Evolutionary conservation across 2,329 filamentous ascomycete species (phyloP).

Genomic region (Ophiostoma triangulosporum): DNA sequence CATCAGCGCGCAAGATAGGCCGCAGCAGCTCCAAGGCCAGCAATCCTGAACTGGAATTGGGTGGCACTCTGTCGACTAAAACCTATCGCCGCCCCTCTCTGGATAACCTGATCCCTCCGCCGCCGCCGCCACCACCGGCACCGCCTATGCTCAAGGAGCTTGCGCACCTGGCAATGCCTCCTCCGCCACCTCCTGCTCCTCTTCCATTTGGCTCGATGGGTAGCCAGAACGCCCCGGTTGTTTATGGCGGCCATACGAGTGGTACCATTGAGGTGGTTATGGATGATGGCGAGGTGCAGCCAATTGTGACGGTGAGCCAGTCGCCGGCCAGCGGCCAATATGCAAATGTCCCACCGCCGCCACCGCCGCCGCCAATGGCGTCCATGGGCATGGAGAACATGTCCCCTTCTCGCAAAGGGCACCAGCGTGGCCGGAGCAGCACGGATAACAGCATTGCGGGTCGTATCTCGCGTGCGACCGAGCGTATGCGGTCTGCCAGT

Average conservation of each 20-base stretch:
- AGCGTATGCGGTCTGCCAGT: conserved; percentile 46
- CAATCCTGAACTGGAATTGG: conserved; percentile 1
- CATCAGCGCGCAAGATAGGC: not conserved
- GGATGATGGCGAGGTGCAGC: conserved; percentile 38
- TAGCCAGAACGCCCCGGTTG: conserved; percentile 21
- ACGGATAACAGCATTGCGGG: conserved; percentile 38
- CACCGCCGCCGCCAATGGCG: not conserved
- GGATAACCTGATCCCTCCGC: conserved; percentile 35
- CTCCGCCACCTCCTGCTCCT: conserved; percentile 48
- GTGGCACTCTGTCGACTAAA: not conserved
- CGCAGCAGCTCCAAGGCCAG: conserved; percentile 5
- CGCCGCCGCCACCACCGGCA: conserved; percentile 41
- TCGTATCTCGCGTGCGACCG: conserved; percentile 43
- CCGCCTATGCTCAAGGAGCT: conserved; percentile 48
- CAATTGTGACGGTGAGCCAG: conserved; percentile 4
- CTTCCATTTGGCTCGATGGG: conserved; percentile 29
- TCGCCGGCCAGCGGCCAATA: not conserved
- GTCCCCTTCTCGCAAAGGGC: conserved; percentile 18
- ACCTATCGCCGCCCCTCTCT: conserved; percentile 31
- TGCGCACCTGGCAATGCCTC: conserved; percentile 46
- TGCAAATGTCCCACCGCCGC: not conserved
- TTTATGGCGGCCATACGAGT: conserved; percentile 32
- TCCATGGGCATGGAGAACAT: not conserved
- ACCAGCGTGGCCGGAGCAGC: conserved; percentile 44
- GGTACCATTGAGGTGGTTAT: conserved; percentile 54